Evolutionary conservation across 2,329 filamentous ascomycete genomes (phyloP).

Genomic region (Dactylellina sp.): DNA sequence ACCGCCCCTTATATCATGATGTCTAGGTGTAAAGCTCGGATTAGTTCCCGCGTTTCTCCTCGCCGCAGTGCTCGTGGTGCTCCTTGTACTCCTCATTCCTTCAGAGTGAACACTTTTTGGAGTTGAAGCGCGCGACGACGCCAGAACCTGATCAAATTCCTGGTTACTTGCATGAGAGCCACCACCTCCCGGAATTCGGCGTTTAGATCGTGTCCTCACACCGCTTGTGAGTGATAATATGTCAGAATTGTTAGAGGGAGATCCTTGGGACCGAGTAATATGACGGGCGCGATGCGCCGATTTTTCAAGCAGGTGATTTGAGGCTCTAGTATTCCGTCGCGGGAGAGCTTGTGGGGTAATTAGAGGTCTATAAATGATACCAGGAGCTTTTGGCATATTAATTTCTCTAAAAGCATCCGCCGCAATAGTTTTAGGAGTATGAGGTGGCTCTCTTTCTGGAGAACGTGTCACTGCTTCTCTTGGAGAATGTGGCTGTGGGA

Average conservation of each 20-base stretch:
- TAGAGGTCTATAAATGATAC: background rate
- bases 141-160: no score
- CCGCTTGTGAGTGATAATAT: background rate
- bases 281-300: background rate
- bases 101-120: conserved; percentile 12
- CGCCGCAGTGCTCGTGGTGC: background rate
- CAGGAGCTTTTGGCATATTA: background rate
- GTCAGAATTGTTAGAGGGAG: background rate
- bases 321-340: background rate
- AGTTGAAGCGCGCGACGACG: background rate
- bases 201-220: background rate
- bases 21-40: conserved; percentile 21
- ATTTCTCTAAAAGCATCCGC: conserved; percentile 1
- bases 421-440: background rate
- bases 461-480: background rate
- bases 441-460: background rate
- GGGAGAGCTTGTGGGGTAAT: background rate
- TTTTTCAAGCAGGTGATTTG: background rate
- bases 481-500: background rate
- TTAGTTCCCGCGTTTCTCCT: conserved; percentile 7
- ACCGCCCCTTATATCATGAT: conserved; percentile 17
- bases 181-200: background rate
- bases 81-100: conserved; percentile 15
- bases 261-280: conserved; percentile 14
- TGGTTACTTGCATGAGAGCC: no score